Conservation (phyloP, 495 filamentous ascomycete species). For the Trichocladium antarcticum region DNA sequence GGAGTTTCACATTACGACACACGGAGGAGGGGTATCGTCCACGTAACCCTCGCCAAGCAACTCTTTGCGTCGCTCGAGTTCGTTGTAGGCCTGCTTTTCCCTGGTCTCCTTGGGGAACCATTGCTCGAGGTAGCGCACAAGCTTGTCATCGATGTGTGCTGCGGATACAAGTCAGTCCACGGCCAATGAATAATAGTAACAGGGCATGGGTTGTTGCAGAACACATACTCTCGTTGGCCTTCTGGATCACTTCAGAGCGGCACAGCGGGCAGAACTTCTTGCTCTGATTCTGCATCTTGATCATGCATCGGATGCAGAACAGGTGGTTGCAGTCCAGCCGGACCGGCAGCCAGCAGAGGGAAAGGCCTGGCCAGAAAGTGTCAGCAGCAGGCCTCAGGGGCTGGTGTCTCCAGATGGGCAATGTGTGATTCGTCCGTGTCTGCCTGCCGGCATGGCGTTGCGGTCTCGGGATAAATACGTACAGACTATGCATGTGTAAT, state of each 20-base stretch:
- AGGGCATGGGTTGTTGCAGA: not conserved
- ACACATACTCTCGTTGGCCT: conserved; percentile 44
- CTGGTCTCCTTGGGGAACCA: conserved; percentile 64
- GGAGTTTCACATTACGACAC: conserved; percentile 31
- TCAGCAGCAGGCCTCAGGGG: no score
- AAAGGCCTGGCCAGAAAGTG: conserved; percentile 25
- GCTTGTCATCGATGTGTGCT: conserved; percentile 50
- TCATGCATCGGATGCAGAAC: conserved; percentile 63
- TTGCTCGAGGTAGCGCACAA: conserved; percentile 27
- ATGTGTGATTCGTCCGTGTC: no score
- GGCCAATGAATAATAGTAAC: not conserved
- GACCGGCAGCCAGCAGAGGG: conserved; percentile 55
- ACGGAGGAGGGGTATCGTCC: conserved; percentile 33
- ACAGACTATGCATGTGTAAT: conserved; percentile 68
- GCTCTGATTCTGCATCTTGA: conserved; percentile 53
- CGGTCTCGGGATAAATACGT: conserved; percentile 3
- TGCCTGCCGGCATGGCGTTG: not conserved
- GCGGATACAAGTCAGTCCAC: not conserved
- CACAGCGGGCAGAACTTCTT: conserved; percentile 57
- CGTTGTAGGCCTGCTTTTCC: conserved; percentile 49
- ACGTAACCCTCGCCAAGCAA: conserved; percentile 39
- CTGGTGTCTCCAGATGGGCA: not conserved
- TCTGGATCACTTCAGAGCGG: conserved; percentile 46
- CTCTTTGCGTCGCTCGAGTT: conserved; percentile 42
- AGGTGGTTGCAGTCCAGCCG: conserved; percentile 52